Percentiles rank a stretch among this genome's conserved stretches.
These are phyloP conservation scores for Fusarium penzigii DNA, from an alignment of 2,329 filamentous ascomycete species.

Conservation along the genomic window DNA sequence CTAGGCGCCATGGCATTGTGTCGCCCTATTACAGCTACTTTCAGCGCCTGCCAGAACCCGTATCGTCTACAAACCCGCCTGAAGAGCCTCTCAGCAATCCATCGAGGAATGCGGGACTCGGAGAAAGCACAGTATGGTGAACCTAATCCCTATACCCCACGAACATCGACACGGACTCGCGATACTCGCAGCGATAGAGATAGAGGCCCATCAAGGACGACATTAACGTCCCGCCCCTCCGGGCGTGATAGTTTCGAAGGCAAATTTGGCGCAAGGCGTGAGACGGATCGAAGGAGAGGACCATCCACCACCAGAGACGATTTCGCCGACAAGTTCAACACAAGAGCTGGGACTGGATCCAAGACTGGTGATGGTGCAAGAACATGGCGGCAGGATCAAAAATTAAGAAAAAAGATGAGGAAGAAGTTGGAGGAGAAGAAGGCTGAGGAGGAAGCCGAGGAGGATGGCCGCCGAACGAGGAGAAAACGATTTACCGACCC, in stretches of 20 bases:
- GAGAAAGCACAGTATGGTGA: constrained; percentile 35
- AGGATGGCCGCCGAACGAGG: constrained; percentile 45
- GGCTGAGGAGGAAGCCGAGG: constrained; percentile 35
- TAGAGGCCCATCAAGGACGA: background rate
- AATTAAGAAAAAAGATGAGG: constrained; percentile 55
- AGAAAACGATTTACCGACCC: constrained; percentile 55
- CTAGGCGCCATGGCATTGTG: constrained; percentile 24
- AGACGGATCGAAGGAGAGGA: background rate
- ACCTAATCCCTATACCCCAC: constrained; percentile 9
- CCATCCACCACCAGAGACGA: constrained; percentile 11
- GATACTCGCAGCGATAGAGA: background rate
- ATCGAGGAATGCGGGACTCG: constrained; percentile 61
- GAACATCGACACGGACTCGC: constrained; percentile 1
- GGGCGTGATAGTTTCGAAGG: background rate
- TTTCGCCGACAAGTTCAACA: constrained; percentile 24
- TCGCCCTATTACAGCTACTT: constrained; percentile 13
- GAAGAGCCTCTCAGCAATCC: constrained; percentile 64
- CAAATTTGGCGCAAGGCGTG: background rate
- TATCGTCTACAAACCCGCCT: constrained; percentile 26
- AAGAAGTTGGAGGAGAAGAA: constrained; percentile 42
- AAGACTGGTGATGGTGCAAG: constrained; percentile 27
- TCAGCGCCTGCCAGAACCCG: constrained; percentile 6
- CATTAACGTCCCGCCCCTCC: background rate
- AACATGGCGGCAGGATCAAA: constrained; percentile 38
- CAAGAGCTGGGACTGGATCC: constrained; percentile 19